Evolutionary conservation across 192 early-diverging fungal genomes (phyloP).

Genomic region (Coemansia sp.): DNA sequence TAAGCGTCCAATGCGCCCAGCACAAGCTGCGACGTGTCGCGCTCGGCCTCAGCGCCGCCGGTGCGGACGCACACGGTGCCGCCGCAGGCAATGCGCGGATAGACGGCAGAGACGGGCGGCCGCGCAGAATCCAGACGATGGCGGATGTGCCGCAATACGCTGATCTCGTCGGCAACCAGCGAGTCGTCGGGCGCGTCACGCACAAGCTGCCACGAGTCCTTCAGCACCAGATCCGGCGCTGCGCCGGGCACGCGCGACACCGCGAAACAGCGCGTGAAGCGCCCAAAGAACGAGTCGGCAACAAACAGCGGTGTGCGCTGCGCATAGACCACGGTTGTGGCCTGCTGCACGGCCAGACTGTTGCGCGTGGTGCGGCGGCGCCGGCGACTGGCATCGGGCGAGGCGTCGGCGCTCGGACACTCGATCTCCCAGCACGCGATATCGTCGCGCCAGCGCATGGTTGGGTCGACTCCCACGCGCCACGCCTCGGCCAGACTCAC

Average conservation of each 20-base stretch:
- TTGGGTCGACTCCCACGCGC: slow-evolving; percentile 42
- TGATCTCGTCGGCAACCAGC: slow-evolving; percentile 27
- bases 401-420: slow-evolving; percentile 18
- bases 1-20: slow-evolving; percentile 28
- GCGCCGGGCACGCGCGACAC: slow-evolving; percentile 18
- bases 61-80: slow-evolving; percentile 35
- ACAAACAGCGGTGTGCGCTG: slow-evolving; percentile 28
- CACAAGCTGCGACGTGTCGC: slow-evolving; percentile 39
- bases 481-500: slow-evolving; percentile 28
- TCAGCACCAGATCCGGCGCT: slow-evolving; percentile 25
- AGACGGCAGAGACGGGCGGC: slow-evolving; percentile 7
- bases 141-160: slow-evolving; percentile 35
- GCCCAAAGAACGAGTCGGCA: slow-evolving; percentile 47
- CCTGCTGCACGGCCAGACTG: slow-evolving; percentile 5
- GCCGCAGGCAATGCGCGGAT: slow-evolving; percentile 36
- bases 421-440: slow-evolving; percentile 41
- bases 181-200: slow-evolving; percentile 1
- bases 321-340: slow-evolving; percentile 24
- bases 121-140: slow-evolving; percentile 18
- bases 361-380: slow-evolving; percentile 9
- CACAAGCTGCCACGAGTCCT: slow-evolving; percentile 51
- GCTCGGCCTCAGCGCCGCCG: slow-evolving; percentile 6
- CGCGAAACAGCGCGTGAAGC: slow-evolving; percentile 43
- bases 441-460: slow-evolving; percentile 35
- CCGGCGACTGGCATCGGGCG: not conserved